Evolutionary conservation across 2,329 filamentous ascomycete genomes (phyloP).

Genomic region (Hypoxylon sp.): DNA sequence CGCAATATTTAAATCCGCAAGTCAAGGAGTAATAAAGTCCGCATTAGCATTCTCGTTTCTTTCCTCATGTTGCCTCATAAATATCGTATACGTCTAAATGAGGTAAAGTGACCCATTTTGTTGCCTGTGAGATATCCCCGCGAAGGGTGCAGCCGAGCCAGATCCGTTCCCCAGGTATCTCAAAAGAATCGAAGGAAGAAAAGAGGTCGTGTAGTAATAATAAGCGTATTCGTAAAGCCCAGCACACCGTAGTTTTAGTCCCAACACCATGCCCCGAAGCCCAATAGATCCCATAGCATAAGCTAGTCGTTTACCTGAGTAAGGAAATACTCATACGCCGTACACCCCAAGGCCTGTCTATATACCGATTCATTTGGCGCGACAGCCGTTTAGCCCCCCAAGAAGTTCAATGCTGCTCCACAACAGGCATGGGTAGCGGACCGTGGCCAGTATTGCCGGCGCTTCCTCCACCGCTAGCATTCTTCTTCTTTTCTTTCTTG

Average conservation of each 20-base stretch:
- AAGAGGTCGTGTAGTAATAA: constrained; percentile 23
- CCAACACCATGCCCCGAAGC: constrained; percentile 36
- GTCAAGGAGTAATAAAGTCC: constrained; percentile 18
- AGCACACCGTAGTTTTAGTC: constrained; percentile 38
- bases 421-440: constrained; percentile 29
- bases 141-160: constrained; percentile 30
- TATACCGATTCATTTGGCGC: constrained; percentile 30
- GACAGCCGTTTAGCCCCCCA: constrained; percentile 7
- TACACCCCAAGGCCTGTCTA: constrained; percentile 32
- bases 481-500: constrained; percentile 84
- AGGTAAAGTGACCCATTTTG: constrained; percentile 39
- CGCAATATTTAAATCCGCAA: neutral
- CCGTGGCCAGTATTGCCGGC: constrained; percentile 26
- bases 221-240: constrained; percentile 25
- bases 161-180: constrained; percentile 42
- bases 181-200: constrained; percentile 33
- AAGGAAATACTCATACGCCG: constrained; percentile 40
- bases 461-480: constrained; percentile 44
- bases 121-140: constrained; percentile 42
- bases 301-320: constrained; percentile 31
- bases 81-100: constrained; percentile 41
- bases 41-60: constrained; percentile 38
- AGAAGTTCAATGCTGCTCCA: constrained; percentile 31
- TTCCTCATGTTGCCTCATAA: constrained; percentile 41
- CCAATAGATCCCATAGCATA: constrained; percentile 27